phyloP scores from a whole-genome alignment of 2,329 filamentous ascomycete species.

The Pseudocercospora eumusae region DNA sequence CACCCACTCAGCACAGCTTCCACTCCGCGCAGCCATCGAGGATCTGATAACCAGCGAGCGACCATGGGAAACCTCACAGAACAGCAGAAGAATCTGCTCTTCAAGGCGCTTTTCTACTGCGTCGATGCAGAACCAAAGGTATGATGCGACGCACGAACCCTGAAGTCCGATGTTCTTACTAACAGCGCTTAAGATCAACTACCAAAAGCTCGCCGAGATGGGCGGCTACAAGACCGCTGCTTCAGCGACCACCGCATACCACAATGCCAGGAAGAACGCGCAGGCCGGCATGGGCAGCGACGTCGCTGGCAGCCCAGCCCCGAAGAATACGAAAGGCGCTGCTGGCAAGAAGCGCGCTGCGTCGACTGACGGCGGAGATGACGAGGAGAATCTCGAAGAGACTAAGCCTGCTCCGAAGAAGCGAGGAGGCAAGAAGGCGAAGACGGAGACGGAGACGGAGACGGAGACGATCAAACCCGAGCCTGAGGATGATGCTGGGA shows the following conservation, averaged over 20 bases:
- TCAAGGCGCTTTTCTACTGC: neutral
- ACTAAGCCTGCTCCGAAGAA: constrained; percentile 9
- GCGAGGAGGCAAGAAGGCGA: constrained; percentile 1
- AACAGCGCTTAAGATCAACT: constrained; percentile 26
- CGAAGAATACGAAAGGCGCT: constrained; percentile 7
- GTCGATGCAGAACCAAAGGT: neutral
- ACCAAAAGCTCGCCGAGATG: constrained; percentile 23
- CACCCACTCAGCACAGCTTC: neutral
- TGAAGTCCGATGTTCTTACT: neutral
- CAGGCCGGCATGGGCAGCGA: constrained; percentile 57
- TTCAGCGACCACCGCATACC: constrained; percentile 26
- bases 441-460: constrained; percentile 9
- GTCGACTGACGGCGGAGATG: constrained; percentile 7
- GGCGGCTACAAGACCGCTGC: constrained; percentile 26
- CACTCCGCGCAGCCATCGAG: neutral
- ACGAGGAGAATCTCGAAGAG: constrained; percentile 7
- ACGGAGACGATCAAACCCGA: constrained; percentile 11
- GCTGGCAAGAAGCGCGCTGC: constrained; percentile 10
- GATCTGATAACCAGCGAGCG: neutral
- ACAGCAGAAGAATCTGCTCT: neutral
- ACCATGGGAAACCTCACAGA: neutral
- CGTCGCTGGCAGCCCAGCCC: neutral
- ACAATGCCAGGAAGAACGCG: constrained; percentile 72
- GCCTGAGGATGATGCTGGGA: constrained; percentile 1
- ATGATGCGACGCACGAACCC: too few relatives aligned